Evolutionary conservation across 2,329 filamentous ascomycete genomes (phyloP), one percentile per base, ranked within the genome.

Genomic region (Arthroderma uncinatum): DNA sequence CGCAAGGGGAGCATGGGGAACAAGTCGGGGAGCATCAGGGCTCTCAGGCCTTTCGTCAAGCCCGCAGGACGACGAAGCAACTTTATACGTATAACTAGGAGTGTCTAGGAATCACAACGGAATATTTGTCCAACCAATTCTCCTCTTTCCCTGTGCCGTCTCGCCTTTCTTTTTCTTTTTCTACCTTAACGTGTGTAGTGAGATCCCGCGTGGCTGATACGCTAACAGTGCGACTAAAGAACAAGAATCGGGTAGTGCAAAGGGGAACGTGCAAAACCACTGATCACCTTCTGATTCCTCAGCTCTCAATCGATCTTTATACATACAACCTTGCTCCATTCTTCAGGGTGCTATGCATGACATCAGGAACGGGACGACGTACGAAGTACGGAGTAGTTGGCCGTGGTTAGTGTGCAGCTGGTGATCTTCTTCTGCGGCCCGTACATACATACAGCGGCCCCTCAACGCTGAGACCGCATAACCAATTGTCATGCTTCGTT

Each of bases 181-280:
- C 25, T n/a, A n/a, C n/a, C n/a, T 33, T 33, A 33, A 50, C 14
- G 12, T 30, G 23, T 25, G 23, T 16, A 50, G 12, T 8, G 47
- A 48, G 19, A 50, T 50, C 47, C 47, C 47, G 47, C 47, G 47
- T 50, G 47, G 47, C 47, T 50, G 25, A 50, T 50, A 50, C 47
- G 47, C 47, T 50, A 50, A 48, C 39, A 47, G 47, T n/a, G 47
- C 33, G 25, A 50, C 47, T 50, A 50, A 19, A n/a, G 28, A n/a
- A 50, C 25, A 33, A 6, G 25, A 50, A 30, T 33, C 33, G 9
- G 47, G 28, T 33, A n/a, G 47, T 50, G 28, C 47, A 30, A 34
- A 50, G 47, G 19, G 47, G 47, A 30, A 50, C 47, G 47, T 50
- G 47, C 28, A 33, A 25, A 30, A 30, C 47, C 47, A 19, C 47